Base-by-base conservation (phyloP, 495 filamentous ascomycete genomes). In the Pyrenopolyporus hunteri region DNA sequence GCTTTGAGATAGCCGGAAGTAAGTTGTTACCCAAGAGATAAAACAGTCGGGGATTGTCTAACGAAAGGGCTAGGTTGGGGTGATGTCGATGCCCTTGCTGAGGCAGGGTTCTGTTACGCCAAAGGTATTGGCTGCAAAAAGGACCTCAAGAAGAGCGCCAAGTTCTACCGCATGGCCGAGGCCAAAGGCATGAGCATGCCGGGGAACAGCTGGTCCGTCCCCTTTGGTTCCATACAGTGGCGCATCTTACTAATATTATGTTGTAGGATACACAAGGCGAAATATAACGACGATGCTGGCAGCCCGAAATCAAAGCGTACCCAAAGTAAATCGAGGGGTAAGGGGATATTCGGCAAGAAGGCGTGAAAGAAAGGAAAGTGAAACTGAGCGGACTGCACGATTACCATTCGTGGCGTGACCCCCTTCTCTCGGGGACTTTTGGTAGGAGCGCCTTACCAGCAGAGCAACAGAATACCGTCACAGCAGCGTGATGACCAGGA, bases 131-230 rank as follows among this genome's bases (percentile, higher is more conserved):
- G 90, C 3, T 93, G 89, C 69, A 96, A 93, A 82, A 98, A 97
- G 76, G 89, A 98, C 70, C 79, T 97, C 72, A 96, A 90, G 80
- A 97, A 94, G 74, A 93, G 91, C 14, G 94, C 94, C 17, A 87
- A 85, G 51, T 92, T 90, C 64, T 98, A 98, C 68, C 86, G 94
- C 1, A 80, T 87, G 79, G 94, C 94, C 0, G 94, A 96, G 71
- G 85, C 85, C 20, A 93, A 93, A 77, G 94, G 94, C 10, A 91
- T 97, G 80, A 95, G 85, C 70, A 98, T 98, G 92, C 89, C 96
- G 39, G 94, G 94, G 32, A 98, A 97, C 73, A 94, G 89, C 78
- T 98, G 94, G 94, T 96, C 81, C 48, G 42, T 45, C 23, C 6
- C 29, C 26, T n/a, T 42, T 46, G 60, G 75, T 57, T 1, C 3